Evolutionary conservation across 306 rosid species (phyloP).

Genomic region (Canavalia gladiata): DNA sequence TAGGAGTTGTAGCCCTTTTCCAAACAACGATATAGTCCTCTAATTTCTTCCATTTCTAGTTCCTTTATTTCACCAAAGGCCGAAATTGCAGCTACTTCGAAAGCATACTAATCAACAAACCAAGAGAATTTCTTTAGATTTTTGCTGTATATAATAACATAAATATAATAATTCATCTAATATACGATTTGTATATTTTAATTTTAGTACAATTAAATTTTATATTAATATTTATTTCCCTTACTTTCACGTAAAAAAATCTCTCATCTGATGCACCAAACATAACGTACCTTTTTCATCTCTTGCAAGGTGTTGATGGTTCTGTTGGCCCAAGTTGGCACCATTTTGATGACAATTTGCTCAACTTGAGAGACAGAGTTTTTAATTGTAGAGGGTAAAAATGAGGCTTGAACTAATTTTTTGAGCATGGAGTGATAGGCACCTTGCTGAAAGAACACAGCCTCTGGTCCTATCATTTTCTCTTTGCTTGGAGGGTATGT

Average conservation of each 20-base stretch:
- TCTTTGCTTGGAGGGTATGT: conserved; percentile 94
- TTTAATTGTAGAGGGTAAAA: conserved; percentile 67
- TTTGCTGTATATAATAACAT: not conserved
- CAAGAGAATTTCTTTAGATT: not conserved
- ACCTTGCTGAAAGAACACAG: conserved; percentile 88
- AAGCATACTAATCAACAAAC: conserved; percentile 67
- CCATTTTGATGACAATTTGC: conserved; percentile 59
- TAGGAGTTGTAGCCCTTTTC: conserved; percentile 93
- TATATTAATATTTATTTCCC: too few relatives aligned
- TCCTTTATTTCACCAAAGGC: conserved; percentile 72
- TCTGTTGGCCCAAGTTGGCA: conserved; percentile 70
- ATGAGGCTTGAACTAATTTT: conserved; percentile 70
- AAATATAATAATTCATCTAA: not conserved
- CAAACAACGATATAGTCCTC: conserved; percentile 66
- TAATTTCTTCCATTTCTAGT: conserved; percentile 70
- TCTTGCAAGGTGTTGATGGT: conserved; percentile 81
- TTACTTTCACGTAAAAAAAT: too few relatives aligned
- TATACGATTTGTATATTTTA: too few relatives aligned
- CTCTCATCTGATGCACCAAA: too few relatives aligned
- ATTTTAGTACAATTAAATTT: too few relatives aligned
- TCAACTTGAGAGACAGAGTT: conserved; percentile 73
- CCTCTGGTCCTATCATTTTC: conserved; percentile 84
- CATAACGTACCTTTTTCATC: conserved; percentile 76
- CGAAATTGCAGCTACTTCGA: conserved; percentile 86
- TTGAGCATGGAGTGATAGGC: conserved; percentile 77